Conservation (phyloP, 257 asterid species). For the Nicotiana undulata region DNA sequence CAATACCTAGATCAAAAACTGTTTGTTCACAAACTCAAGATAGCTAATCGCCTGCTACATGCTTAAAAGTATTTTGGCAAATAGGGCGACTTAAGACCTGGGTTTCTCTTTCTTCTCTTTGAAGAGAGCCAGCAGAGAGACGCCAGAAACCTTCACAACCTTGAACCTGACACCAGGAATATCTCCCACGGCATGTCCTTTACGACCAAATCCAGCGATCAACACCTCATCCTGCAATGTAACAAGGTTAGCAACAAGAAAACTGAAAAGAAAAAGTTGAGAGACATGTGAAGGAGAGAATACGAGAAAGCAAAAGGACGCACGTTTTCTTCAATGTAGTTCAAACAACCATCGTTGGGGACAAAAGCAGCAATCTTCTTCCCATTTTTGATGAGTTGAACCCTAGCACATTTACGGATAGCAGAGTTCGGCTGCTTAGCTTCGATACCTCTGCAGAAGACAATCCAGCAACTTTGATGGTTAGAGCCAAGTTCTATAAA, state of each 20-base stretch:
- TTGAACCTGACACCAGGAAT: constrained; percentile 80
- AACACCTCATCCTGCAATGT: constrained; percentile 62
- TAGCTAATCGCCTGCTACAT: neutral
- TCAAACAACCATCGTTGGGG: constrained; percentile 77
- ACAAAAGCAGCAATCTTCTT: constrained; percentile 83
- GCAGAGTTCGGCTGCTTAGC: constrained; percentile 91
- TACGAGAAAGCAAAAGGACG: neutral
- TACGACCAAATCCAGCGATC: constrained; percentile 90
- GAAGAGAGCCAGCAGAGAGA: constrained; percentile 64
- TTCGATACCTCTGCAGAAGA: constrained; percentile 54
- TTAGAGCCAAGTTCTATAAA: neutral
- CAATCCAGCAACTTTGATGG: neutral
- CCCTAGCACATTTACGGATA: constrained; percentile 74
- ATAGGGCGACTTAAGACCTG: constrained; percentile 34
- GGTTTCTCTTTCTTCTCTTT: constrained; percentile 76
- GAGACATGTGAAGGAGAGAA: too few species aligned
- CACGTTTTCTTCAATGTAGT: constrained; percentile 71
- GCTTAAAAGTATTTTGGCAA: neutral
- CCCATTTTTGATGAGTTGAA: constrained; percentile 75
- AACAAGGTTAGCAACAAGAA: neutral
- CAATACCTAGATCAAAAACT: constrained; percentile 11
- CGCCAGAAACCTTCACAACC: constrained; percentile 86
- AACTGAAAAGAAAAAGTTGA: neutral
- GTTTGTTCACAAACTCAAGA: constrained; percentile 10
- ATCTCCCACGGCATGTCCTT: constrained; percentile 88